A percentile compares a stretch with the other conserved stretches of the same genome.
These are phyloP conservation scores for Zalaria sp. DNA, from an alignment of 2,329 filamentous ascomycete genomes.

Conservation along the genomic window DNA sequence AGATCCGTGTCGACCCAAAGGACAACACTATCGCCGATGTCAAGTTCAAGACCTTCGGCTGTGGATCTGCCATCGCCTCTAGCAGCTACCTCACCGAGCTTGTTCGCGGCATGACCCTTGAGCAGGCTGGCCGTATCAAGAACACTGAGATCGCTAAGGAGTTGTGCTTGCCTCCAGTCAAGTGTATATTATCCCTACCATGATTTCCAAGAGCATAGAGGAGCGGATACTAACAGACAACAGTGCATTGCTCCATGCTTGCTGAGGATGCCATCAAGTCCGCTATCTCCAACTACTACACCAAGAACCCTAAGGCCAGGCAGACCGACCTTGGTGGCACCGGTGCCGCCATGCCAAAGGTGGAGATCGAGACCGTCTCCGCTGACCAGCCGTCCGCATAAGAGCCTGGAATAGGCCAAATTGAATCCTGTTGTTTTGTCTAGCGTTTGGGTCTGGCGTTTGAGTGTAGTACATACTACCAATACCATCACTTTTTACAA, in stretches of 20 bases:
- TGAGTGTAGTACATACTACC: too few species aligned
- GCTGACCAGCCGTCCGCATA: conserved; percentile 9
- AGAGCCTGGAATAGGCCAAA: conserved; percentile 1
- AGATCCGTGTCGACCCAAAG: conserved; percentile 81
- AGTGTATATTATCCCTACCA: conserved; percentile 43
- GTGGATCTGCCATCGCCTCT: conserved; percentile 85
- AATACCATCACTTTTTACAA: too few species aligned
- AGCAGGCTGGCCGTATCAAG: conserved; percentile 82
- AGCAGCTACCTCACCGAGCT: conserved; percentile 91
- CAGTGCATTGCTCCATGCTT: conserved; percentile 84
- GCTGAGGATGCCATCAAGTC: conserved; percentile 89
- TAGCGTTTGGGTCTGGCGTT: too few species aligned
- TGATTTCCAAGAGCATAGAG: not conserved
- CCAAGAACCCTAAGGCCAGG: conserved; percentile 68
- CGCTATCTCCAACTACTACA: conserved; percentile 81
- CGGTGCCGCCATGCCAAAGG: conserved; percentile 51
- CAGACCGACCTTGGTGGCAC: conserved; percentile 67
- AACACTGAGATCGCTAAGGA: conserved; percentile 99
- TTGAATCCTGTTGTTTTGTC: not conserved
- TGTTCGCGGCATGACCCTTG: conserved; percentile 88
- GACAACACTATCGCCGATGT: conserved; percentile 85
- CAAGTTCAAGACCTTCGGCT: conserved; percentile 97
- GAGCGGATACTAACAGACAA: conserved; percentile 3
- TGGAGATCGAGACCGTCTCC: conserved; percentile 43
- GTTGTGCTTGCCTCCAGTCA: conserved; percentile 75